These are phyloP conservation scores for Aspergillus diversus DNA, from an alignment of 495 filamentous ascomycete genomes.

Conservation along the genomic window DNA sequence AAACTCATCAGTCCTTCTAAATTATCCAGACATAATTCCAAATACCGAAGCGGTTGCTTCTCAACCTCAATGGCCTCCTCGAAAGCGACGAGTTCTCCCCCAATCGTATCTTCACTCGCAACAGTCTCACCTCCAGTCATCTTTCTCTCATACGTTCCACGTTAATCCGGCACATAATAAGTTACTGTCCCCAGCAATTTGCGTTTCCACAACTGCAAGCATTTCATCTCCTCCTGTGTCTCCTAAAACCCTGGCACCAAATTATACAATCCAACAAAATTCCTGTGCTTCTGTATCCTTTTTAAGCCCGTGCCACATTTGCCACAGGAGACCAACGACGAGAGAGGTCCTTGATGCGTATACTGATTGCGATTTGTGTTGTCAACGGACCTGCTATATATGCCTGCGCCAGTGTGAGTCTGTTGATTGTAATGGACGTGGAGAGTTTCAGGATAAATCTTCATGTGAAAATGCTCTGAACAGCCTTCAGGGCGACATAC, in stretches of 20 bases:
- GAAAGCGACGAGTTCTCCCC: constrained; percentile 42
- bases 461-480: constrained; percentile 10
- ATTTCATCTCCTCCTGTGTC: constrained; percentile 41
- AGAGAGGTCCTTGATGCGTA: constrained; percentile 52
- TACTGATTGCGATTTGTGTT: constrained; percentile 54
- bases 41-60: constrained; percentile 27
- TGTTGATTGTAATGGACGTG: constrained; percentile 28
- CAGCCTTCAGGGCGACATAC: constrained; percentile 12
- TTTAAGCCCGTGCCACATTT: constrained; percentile 56
- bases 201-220: constrained; percentile 25
- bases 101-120: constrained; percentile 19
- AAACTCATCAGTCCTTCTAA: constrained; percentile 26
- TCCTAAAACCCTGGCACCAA: constrained; percentile 38
- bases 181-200: constrained; percentile 32
- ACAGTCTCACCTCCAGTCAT: constrained; percentile 8
- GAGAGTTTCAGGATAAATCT: neutral
- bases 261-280: constrained; percentile 24
- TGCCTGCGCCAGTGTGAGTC: constrained; percentile 55
- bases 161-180: constrained; percentile 19
- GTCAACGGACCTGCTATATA: constrained; percentile 53
- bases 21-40: constrained; percentile 25
- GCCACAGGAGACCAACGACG: constrained; percentile 51
- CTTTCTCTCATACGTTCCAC: constrained; percentile 20
- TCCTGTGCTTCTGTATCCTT: constrained; percentile 33
- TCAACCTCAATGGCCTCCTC: constrained; percentile 36